These are phyloP conservation scores for Phytophthora vignae DNA, from an alignment of 352 stramenopile genomes.

Conservation along the genomic window DNA sequence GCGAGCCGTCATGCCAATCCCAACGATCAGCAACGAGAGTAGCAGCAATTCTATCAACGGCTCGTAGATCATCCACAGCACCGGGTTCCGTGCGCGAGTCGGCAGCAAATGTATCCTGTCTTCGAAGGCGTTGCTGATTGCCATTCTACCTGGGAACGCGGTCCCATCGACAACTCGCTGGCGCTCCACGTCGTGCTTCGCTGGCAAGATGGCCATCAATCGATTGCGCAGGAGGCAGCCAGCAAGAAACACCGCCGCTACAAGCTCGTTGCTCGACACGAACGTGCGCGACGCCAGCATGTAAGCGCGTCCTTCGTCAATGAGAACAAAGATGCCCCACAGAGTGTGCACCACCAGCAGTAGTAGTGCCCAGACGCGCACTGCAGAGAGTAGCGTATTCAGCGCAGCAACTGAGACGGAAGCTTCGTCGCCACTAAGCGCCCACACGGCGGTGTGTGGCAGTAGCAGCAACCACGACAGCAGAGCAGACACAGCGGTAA, in stretches of 20 bases:
- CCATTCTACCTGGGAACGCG: conserved; percentile 33
- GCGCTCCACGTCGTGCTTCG: conserved; percentile 44
- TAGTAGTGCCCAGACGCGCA: conserved; percentile 46
- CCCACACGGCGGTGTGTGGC: conserved; percentile 58
- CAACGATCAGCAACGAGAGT: conserved; percentile 25
- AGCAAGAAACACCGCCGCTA: conserved; percentile 25
- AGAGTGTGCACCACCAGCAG: conserved; percentile 39
- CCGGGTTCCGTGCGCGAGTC: conserved; percentile 27
- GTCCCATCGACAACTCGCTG: conserved; percentile 38
- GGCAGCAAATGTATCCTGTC: conserved; percentile 32
- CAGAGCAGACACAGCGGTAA: conserved; percentile 38
- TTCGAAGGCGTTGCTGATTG: conserved; percentile 49
- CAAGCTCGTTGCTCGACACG: conserved; percentile 46
- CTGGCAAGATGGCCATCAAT: conserved; percentile 34
- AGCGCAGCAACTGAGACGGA: conserved; percentile 41
- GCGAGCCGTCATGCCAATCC: conserved; percentile 19
- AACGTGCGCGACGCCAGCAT: conserved; percentile 42
- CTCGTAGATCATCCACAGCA: conserved; percentile 50
- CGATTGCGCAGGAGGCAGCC: conserved; percentile 23
- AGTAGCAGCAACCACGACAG: conserved; percentile 70
- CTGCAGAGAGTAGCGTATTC: conserved; percentile 50
- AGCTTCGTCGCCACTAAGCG: conserved; percentile 33
- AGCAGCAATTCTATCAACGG: conserved; percentile 37
- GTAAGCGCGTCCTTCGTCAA: conserved; percentile 48
- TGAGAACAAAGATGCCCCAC: conserved; percentile 40